phyloP scores from a whole-genome alignment of 2,329 filamentous ascomycete genomes.

The Arachnomyces sp. region DNA sequence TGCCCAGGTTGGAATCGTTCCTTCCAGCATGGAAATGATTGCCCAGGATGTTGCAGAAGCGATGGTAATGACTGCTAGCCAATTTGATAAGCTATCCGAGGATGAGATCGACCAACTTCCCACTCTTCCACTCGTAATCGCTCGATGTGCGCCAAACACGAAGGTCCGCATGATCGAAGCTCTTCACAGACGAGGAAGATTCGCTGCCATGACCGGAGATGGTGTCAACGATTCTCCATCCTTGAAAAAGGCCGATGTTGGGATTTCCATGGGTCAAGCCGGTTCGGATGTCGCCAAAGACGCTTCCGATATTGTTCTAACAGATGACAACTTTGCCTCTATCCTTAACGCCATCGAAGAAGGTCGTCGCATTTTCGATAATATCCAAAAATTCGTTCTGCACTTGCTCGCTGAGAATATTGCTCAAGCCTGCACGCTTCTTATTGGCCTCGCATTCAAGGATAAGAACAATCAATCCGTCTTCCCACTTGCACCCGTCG shows the following conservation, averaged over 20 bases:
- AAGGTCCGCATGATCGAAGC: conserved; percentile 83
- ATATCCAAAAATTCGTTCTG: conserved; percentile 81
- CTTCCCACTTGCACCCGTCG: conserved; percentile 75
- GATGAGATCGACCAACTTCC: conserved; percentile 59
- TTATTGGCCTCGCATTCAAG: conserved; percentile 76
- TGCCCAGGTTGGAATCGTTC: conserved; percentile 69
- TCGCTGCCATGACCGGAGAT: conserved; percentile 83
- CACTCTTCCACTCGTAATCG: conserved; percentile 51
- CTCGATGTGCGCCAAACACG: conserved; percentile 51
- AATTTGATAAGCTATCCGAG: conserved; percentile 72
- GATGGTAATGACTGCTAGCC: conserved; percentile 66
- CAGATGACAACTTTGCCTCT: conserved; percentile 56
- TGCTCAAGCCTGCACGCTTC: conserved; percentile 71
- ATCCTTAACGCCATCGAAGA: conserved; percentile 79
- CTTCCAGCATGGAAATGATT: conserved; percentile 52
- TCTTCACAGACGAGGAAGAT: conserved; percentile 51
- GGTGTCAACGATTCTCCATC: conserved; percentile 84
- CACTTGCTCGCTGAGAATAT: conserved; percentile 76
- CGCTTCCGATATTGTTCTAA: conserved; percentile 43
- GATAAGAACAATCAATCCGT: conserved; percentile 65
- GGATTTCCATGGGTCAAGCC: conserved; percentile 76
- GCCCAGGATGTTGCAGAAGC: conserved; percentile 57
- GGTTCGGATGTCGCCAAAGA: conserved; percentile 81
- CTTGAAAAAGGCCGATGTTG: conserved; percentile 72
- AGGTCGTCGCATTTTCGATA: conserved; percentile 79